These are phyloP conservation scores for Heimioporus sp. DNA, from an alignment of 768 basidiomycete species.

Conservation along the genomic window DNA sequence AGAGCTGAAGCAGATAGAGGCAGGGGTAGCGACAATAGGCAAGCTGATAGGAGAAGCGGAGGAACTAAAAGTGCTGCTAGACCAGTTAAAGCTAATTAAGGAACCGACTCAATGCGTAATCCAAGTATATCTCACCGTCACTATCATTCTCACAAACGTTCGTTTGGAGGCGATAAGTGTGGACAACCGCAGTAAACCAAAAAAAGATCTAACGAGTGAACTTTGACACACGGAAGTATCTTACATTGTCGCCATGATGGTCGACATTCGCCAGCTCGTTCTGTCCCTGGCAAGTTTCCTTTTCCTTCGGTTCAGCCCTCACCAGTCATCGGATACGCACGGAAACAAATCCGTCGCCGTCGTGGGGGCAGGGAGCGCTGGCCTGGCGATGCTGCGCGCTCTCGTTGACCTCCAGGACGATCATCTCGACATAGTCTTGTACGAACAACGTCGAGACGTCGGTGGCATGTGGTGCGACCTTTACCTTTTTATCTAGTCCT, in stretches of 20 bases:
- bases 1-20: conserved; percentile 12
- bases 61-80: conserved; percentile 31
- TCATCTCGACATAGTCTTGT: conserved; percentile 49
- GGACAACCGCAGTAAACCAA: too few species aligned
- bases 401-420: conserved; percentile 44
- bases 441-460: conserved; percentile 49
- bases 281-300: conserved; percentile 8
- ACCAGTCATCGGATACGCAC: neutral
- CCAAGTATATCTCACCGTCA: too few species aligned
- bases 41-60: conserved; percentile 42
- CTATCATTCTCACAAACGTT: too few species aligned
- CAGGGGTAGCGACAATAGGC: conserved; percentile 27
- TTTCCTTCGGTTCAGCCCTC: neutral
- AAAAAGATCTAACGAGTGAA: too few species aligned
- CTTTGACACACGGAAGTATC: too few species aligned
- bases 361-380: conserved; percentile 59
- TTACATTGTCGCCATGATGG: too few species aligned
- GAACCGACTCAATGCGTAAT: too few species aligned
- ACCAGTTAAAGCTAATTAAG: too few species aligned
- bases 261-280: conserved; percentile 6
- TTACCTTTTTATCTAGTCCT: neutral
- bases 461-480: conserved; percentile 54
- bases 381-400: conserved; percentile 51
- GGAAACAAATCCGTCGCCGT: conserved; percentile 49
- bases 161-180: too few species aligned